These are phyloP conservation scores for Sporobolomyces phaffii DNA, from an alignment of 768 basidiomycete species.

Conservation along the genomic window DNA sequence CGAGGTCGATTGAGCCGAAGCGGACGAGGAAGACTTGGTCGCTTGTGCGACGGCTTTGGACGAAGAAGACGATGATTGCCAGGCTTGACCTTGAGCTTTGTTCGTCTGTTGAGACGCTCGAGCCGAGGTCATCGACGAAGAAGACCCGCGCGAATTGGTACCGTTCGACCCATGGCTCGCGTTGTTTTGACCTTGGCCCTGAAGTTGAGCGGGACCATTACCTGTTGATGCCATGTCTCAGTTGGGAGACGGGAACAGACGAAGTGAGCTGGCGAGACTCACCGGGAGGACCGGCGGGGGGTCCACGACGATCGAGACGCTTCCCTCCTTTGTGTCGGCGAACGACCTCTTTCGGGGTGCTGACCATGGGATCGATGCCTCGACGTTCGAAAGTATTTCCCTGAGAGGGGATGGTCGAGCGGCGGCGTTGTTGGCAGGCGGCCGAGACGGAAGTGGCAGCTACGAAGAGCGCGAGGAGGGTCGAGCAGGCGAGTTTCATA, in stretches of 20 bases:
- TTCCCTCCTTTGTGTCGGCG: constrained; percentile 1
- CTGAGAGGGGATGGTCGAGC: background rate
- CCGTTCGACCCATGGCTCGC: background rate
- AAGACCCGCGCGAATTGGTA: background rate
- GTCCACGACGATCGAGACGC: background rate
- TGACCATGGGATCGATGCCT: background rate
- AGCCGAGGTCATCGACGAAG: constrained; percentile 6
- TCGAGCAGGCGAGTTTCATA: constrained; percentile 13
- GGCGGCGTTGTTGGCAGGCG: constrained; percentile 5
- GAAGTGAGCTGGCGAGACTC: background rate
- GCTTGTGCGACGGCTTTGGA: background rate
- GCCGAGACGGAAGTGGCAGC: constrained; percentile 4
- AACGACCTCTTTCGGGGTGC: background rate
- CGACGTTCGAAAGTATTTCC: background rate
- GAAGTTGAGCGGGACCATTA: background rate
- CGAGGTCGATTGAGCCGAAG: background rate
- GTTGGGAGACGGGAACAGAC: no score
- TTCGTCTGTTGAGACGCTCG: background rate
- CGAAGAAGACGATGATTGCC: background rate
- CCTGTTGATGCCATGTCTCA: background rate
- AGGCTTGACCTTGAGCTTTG: background rate
- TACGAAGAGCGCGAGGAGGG: constrained; percentile 13
- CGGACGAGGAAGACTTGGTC: background rate
- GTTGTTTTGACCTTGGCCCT: background rate
- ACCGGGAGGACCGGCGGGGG: background rate